A percentile compares a stretch with the other conserved stretches of the same genome.
phyloP scores from a whole-genome alignment of 257 asterid genomes.

The Fraxinus pennsylvanica region DNA sequence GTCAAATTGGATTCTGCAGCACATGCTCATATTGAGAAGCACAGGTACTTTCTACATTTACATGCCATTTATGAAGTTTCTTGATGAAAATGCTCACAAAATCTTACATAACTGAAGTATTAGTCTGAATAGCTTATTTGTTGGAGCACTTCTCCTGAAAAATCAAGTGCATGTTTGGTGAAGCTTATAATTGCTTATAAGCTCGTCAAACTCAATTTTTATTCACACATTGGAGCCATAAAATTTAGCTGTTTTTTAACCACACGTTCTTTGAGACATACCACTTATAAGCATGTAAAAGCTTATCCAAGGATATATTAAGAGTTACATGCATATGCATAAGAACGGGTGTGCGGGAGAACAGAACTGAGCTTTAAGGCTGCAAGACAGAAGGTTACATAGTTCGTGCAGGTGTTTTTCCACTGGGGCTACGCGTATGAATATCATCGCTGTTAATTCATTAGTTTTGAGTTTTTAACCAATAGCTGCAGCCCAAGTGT shows the following conservation, averaged over 20 bases:
- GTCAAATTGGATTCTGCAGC: conserved; percentile 87
- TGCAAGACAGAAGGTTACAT: too few relatives aligned
- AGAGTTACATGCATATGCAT: background rate
- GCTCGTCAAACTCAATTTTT: too few relatives aligned
- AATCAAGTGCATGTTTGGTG: too few relatives aligned
- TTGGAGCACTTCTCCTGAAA: background rate
- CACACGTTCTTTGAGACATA: too few relatives aligned
- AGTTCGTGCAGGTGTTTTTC: background rate
- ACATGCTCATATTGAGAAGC: conserved; percentile 75
- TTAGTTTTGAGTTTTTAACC: background rate
- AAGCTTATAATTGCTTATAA: too few relatives aligned
- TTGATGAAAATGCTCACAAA: conserved; percentile 10
- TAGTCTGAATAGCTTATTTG: background rate
- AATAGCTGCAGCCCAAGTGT: background rate
- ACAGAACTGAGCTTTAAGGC: too few relatives aligned
- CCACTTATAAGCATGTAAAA: too few relatives aligned
- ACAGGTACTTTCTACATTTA: conserved; percentile 49
- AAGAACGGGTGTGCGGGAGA: too few relatives aligned
- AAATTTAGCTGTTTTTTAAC: too few relatives aligned
- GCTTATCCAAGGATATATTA: background rate
- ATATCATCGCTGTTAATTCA: background rate
- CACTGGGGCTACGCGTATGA: background rate
- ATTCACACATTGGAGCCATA: too few relatives aligned
- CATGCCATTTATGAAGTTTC: conserved; percentile 8
- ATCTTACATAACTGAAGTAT: background rate